These are phyloP conservation scores for Exophiala phaeomuriformis DNA, from an alignment of 2,329 filamentous ascomycete genomes.

Conservation along the genomic window DNA sequence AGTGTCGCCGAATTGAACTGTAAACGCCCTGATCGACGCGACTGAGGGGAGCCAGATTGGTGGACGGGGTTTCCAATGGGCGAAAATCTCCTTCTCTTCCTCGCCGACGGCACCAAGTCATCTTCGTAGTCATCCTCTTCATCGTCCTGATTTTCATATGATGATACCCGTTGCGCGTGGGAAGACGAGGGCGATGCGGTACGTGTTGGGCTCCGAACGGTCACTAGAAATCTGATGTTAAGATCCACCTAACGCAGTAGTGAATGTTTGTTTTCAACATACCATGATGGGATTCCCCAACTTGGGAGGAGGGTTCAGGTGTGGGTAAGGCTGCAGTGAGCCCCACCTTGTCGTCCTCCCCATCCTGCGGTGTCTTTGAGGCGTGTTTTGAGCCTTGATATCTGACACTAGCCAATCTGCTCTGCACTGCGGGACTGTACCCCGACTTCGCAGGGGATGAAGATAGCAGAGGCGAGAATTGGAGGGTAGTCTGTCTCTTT, in stretches of 20 bases:
- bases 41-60: background rate
- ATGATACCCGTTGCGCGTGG: background rate
- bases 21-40: slow-evolving; percentile 9
- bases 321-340: slow-evolving; percentile 12
- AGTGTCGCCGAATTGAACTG: slow-evolving; percentile 4
- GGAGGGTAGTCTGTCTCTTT: slow-evolving; percentile 36
- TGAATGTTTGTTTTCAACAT: background rate
- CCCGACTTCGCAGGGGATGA: slow-evolving; percentile 26
- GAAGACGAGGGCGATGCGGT: slow-evolving; percentile 8
- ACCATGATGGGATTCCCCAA: slow-evolving; percentile 4
- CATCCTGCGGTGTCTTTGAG: slow-evolving; percentile 10
- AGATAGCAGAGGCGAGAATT: slow-evolving; percentile 35
- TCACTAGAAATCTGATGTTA: background rate
- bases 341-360: background rate
- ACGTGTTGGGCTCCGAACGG: background rate
- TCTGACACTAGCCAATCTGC: slow-evolving; percentile 32
- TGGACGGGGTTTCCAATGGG: background rate
- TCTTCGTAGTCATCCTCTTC: slow-evolving; percentile 17
- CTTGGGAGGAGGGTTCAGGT: slow-evolving; percentile 24
- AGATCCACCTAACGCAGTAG: background rate
- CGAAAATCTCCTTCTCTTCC: slow-evolving; percentile 19
- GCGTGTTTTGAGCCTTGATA: slow-evolving; percentile 25
- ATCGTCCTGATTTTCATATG: background rate
- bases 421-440: slow-evolving; percentile 24
- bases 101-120: slow-evolving; percentile 17